These are phyloP conservation scores for Pistacia integerrima DNA, from an alignment of 345 rosid genomes.

Conservation along the genomic window DNA sequence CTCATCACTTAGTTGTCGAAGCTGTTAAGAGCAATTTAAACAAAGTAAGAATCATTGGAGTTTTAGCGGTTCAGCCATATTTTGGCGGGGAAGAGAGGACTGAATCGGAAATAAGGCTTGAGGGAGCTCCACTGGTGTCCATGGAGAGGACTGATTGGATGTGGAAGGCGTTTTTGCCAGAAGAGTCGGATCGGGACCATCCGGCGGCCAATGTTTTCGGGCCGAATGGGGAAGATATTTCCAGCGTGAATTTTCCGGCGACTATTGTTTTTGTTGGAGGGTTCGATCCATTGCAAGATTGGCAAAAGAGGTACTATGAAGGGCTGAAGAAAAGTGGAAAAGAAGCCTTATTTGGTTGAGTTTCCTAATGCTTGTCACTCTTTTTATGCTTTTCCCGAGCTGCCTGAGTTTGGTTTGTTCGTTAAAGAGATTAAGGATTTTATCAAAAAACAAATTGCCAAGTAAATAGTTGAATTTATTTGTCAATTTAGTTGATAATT, in stretches of 20 bases:
- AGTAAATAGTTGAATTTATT: background rate
- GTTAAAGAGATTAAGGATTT: background rate
- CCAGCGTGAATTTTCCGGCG: constrained; percentile 1
- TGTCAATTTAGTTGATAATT: too few relatives aligned
- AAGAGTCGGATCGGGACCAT: constrained; percentile 13
- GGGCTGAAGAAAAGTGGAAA: constrained; percentile 8
- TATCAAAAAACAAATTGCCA: background rate
- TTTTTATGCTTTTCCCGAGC: constrained; percentile 2
- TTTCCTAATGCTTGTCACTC: background rate
- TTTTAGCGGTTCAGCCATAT: constrained; percentile 1
- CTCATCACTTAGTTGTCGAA: background rate
- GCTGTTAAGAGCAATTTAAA: background rate
- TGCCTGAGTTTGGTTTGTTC: background rate
- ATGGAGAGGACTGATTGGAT: constrained; percentile 22
- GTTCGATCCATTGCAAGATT: background rate
- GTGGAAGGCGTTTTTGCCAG: constrained; percentile 32
- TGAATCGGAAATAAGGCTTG: background rate
- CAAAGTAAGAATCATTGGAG: background rate
- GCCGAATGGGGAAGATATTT: background rate
- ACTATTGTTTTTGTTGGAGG: background rate
- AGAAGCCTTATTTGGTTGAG: constrained; percentile 1
- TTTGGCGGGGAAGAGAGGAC: constrained; percentile 3
- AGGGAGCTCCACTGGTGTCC: background rate
- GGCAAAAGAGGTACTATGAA: constrained; percentile 16
- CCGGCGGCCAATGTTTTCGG: background rate